Base-by-base conservation (phyloP, 495 filamentous ascomycete genomes). In the Penicillium crystallinum region DNA sequence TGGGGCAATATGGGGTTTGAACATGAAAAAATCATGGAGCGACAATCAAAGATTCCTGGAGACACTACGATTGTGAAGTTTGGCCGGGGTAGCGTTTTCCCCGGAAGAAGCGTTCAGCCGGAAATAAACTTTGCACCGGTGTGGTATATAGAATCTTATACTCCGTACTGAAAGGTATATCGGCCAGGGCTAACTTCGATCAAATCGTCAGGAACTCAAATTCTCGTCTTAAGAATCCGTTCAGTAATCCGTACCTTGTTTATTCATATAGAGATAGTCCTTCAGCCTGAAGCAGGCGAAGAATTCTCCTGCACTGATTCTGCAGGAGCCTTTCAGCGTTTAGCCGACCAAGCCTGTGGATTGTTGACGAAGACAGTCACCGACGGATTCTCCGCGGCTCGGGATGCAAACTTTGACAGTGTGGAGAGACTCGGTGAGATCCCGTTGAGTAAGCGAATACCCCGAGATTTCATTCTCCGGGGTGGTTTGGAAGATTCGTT, bases 61-160 rank as follows among this genome's bases (percentile, higher is more conserved):
- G 36, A 49, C 21, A 8, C 40, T 59, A 48, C 27, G 53, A 49
- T 55, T 58, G 61, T 57, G 46, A 33, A 53, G 39, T 34, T 42
- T 52, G 51, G 38, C 62, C 65, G 67, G 67, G 67, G 65, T 56
- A 68, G 65, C 51, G 63, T 68, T 70, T 65, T 70, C 63, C 67
- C 67, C 63, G 61, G 55, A 54, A 21, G 49, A 58, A 65, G 57
- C 56, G 21, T 58, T 60, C 59, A 65, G 56, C 62, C 62, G 62
- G 53, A 54, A 63, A 53, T 54, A 29, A 40, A 45, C 39, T 22
- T 40, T 18, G 2, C 10, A 11, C 12, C 3, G n/a, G n/a, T 60
- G 59, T n/a, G n/a, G n/a, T 62, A 62, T 58, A 27, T 27, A 7
- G 23, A 27, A 27, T n/a, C n/a, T n/a, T n/a, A n/a, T n/a, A n/a